Evolutionary conservation across 2,329 filamentous ascomycete genomes (phyloP), one percentile per base, ranked within the genome.

Genomic region (Bipolaris cookei): DNA sequence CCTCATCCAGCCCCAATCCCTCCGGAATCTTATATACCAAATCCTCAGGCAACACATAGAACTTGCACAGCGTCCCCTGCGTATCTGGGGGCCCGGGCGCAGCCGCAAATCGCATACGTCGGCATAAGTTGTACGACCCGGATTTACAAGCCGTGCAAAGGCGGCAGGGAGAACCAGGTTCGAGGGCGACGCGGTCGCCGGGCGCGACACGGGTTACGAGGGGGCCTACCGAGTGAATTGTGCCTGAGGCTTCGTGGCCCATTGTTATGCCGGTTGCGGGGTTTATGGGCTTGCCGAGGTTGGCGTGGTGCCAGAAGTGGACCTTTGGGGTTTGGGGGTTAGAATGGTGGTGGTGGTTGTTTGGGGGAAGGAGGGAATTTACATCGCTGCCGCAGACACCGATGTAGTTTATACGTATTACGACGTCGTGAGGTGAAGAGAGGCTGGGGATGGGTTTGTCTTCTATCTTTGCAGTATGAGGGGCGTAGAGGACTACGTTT

Each of bases 1-100:
- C 93, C 70, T 96, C 87, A 79, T 97, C 92, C 73, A 88, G 96
- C 51, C 88, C 89, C 89, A 98, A 92, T 3, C 23, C 56, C 74
- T 90, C 81, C 32, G 90, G 90, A 64, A 97, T 92, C 83, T 94
- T 95, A 81, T 97, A 92, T 79, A 93, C 97, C 90, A 92, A 97
- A 39, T 89, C 83, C 21, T 92, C 91, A 3, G 91, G 91, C 79
- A 96, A 90, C 79, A 91, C 93, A 78, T 96, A 91, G 76, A 96
- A 97, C 77, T 93, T 88, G 61, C 92, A 85, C 67, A 97, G 83
- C 63, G 97, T 84, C 25, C 94, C 94, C 4, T 55, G 61, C 7
- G 69, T 71, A 28, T 69, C 67, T 4, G 90, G 85, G 16, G 96
- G 87, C 2, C 93, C 94, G 4, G 94, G 93, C 1, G 94, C 97